These are phyloP conservation scores for Phlyctochytrium bullatum DNA, from an alignment of 192 early-diverging fungal genomes.

Conservation along the genomic window DNA sequence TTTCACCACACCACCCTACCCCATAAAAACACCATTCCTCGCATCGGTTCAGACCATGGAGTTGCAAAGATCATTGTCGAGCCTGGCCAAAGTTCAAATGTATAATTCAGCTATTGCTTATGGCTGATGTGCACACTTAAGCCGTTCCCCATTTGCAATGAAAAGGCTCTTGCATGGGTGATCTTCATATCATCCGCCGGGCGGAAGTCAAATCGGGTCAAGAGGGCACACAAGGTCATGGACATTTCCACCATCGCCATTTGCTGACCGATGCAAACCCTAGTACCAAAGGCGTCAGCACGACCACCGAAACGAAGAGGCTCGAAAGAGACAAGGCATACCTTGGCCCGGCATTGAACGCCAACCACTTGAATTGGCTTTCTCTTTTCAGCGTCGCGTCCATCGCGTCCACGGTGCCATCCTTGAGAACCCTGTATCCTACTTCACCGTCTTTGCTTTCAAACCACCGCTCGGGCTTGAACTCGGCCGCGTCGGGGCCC, in stretches of 20 bases:
- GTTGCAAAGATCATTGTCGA: too few relatives aligned
- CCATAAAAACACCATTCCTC: too few relatives aligned
- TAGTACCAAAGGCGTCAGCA: background rate
- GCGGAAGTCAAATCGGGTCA: background rate
- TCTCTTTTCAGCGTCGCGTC: conserved; percentile 4
- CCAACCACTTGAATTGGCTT: conserved; percentile 47
- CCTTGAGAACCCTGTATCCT: conserved; percentile 25
- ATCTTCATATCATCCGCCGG: too few relatives aligned
- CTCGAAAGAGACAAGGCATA: background rate
- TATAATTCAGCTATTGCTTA: too few relatives aligned
- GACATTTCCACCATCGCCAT: conserved; percentile 30
- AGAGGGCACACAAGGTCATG: background rate
- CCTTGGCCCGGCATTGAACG: conserved; percentile 59
- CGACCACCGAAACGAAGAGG: background rate
- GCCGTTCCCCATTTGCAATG: too few relatives aligned
- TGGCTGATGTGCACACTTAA: too few relatives aligned
- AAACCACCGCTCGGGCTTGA: conserved; percentile 69
- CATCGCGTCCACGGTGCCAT: conserved; percentile 25
- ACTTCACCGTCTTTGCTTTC: conserved; percentile 11
- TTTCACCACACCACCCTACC: too few relatives aligned
- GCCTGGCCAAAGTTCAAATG: too few relatives aligned
- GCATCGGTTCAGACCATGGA: too few relatives aligned
- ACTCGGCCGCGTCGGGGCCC: conserved; percentile 64
- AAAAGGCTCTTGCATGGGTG: too few relatives aligned
- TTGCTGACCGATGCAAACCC: conserved; percentile 31